Conservation (phyloP, 768 basidiomycete species). For the Lactarius hatsudake region DNA sequence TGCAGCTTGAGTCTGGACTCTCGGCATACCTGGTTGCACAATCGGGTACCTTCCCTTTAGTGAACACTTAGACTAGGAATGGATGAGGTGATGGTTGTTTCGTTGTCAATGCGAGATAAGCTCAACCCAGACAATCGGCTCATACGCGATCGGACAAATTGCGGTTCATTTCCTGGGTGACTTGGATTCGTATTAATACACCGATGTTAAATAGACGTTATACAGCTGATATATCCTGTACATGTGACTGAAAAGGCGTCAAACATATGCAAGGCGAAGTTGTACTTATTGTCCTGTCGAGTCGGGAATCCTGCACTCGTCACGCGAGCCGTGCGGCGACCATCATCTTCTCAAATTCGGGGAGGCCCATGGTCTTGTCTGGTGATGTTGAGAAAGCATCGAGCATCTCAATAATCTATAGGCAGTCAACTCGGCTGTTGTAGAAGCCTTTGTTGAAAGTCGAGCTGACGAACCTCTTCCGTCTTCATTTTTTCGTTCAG, state of each 20-base stretch:
- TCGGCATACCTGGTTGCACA: too few species aligned
- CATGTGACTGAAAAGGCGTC: background rate
- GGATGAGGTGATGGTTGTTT: too few species aligned
- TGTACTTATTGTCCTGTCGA: background rate
- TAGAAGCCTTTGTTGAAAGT: background rate
- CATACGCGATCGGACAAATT: background rate
- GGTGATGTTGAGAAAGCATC: conserved; percentile 66
- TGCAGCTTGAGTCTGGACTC: too few species aligned
- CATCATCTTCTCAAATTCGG: conserved; percentile 79
- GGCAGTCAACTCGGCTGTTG: background rate
- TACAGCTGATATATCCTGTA: background rate
- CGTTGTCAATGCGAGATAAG: too few species aligned
- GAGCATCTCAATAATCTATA: conserved; percentile 76
- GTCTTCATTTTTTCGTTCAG: conserved; percentile 70
- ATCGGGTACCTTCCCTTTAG: too few species aligned
- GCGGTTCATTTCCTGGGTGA: background rate
- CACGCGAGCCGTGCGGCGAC: conserved; percentile 53
- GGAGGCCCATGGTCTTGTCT: conserved; percentile 64
- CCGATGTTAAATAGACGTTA: background rate
- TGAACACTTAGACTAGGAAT: too few species aligned
- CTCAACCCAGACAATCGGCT: too few species aligned
- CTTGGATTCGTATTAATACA: background rate
- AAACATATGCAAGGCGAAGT: background rate
- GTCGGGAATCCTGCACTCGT: background rate
- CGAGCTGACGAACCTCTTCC: conserved; percentile 54